A percentile compares a stretch with the other conserved stretches of the same genome.
phyloP scores from a whole-genome alignment of 2,329 filamentous ascomycete species.

The Colletotrichum sp. region DNA sequence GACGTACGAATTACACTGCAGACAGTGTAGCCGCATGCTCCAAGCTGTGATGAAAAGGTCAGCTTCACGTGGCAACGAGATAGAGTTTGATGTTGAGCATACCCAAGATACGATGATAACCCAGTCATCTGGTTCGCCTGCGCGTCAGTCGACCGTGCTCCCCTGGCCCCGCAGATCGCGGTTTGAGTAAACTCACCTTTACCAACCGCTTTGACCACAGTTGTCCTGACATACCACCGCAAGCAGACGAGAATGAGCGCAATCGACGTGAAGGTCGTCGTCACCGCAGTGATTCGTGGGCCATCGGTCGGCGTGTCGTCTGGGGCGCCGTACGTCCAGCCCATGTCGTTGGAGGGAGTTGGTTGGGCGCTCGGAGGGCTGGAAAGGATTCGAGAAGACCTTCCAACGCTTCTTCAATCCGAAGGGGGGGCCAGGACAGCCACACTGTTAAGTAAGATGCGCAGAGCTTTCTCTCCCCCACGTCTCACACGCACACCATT shows the following conservation, averaged over 20 bases:
- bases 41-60: slow-evolving; percentile 23
- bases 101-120: slow-evolving; percentile 31
- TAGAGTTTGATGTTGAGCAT: slow-evolving; percentile 6
- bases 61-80: not conserved
- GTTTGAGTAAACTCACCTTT: slow-evolving; percentile 8
- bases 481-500: not conserved
- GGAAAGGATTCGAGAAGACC: not conserved
- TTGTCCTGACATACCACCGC: slow-evolving; percentile 36
- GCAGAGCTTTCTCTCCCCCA: not conserved
- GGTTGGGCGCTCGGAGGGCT: not conserved
- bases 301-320: slow-evolving; percentile 37
- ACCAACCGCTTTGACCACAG: slow-evolving; percentile 38
- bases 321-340: slow-evolving; percentile 41
- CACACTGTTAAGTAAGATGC: not conserved
- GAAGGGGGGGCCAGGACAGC: not conserved
- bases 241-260: slow-evolving; percentile 35
- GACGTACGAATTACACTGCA: slow-evolving; percentile 40
- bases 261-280: slow-evolving; percentile 30
- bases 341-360: slow-evolving; percentile 27
- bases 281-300: slow-evolving; percentile 33
- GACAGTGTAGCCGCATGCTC: slow-evolving; percentile 37
- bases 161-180: not conserved
- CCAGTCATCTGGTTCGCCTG: slow-evolving; percentile 18
- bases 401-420: not conserved
- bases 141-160: not conserved